Conservation (phyloP, 441 rosid genomes). For the Brassica balearica region DNA sequence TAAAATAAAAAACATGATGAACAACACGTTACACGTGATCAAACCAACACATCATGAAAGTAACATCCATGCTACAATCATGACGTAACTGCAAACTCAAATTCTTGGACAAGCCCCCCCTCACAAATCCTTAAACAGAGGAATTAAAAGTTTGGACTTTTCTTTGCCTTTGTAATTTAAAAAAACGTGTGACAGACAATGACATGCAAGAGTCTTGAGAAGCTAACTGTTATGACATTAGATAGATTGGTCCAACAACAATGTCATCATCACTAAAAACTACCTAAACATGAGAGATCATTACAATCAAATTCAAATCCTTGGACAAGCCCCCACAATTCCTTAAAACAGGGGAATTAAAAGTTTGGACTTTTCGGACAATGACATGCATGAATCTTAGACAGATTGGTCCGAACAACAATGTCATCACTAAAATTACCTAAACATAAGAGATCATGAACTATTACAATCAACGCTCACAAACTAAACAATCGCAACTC, state of each 20-base stretch:
- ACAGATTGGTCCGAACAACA: too few relatives aligned
- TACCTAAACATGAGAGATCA: background rate
- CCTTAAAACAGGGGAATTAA: background rate
- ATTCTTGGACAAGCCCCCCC: constrained; percentile 13
- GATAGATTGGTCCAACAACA: constrained; percentile 22
- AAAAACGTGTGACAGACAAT: constrained; percentile 15
- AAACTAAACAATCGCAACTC: background rate
- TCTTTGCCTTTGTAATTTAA: background rate
- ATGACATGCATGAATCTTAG: constrained; percentile 28
- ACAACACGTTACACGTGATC: constrained; percentile 39
- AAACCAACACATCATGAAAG: constrained; percentile 31
- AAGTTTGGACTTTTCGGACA: constrained; percentile 29
- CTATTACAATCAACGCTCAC: background rate
- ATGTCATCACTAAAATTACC: too few relatives aligned
- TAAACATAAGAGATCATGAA: constrained; percentile 5
- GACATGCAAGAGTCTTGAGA: constrained; percentile 35
- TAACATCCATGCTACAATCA: constrained; percentile 34
- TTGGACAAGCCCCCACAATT: constrained; percentile 14
- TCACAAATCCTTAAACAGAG: constrained; percentile 11
- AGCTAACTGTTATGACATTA: constrained; percentile 8
- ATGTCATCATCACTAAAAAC: background rate
- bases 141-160: constrained; percentile 6
- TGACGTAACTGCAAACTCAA: constrained; percentile 36
- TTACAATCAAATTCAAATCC: constrained; percentile 15
- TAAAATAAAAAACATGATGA: background rate